Evolutionary conservation across 1,139 yeast species (phyloP).

Genomic region (Yamadazyma oceani): DNA sequence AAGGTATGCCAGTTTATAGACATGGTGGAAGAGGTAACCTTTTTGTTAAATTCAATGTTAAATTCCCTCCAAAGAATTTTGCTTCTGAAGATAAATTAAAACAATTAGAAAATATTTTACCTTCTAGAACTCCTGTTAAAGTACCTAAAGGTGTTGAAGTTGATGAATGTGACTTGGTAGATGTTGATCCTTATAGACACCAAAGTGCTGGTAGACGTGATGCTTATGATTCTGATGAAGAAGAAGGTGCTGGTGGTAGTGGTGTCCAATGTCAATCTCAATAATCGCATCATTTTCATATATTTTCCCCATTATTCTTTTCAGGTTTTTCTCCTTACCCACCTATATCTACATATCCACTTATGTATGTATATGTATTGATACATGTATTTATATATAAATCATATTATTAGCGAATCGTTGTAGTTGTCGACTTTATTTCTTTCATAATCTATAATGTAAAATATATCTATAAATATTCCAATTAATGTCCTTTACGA

Average conservation of each 20-base stretch:
- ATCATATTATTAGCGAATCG: no score
- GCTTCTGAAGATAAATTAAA: constrained; percentile 67
- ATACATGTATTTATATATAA: not conserved
- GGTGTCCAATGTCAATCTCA: constrained; percentile 91
- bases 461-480: constrained; percentile 2
- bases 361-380: not conserved
- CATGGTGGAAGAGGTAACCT: constrained; percentile 76
- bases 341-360: not conserved
- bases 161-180: constrained; percentile 80
- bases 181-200: constrained; percentile 63
- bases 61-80: constrained; percentile 68
- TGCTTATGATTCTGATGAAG: constrained; percentile 67
- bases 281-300: constrained; percentile 30
- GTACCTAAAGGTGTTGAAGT: constrained; percentile 66
- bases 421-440: no score
- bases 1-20: constrained; percentile 93
- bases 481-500: constrained; percentile 1
- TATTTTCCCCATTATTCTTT: not conserved
- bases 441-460: no score
- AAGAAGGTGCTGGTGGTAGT: constrained; percentile 64
- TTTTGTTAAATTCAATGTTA: constrained; percentile 66
- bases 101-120: constrained; percentile 63
- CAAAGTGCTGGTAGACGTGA: constrained; percentile 46
- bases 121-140: constrained; percentile 54
- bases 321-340: no score